Conservation (phyloP, 2,329 filamentous ascomycete genomes). For the Fusarium coicis region DNA sequence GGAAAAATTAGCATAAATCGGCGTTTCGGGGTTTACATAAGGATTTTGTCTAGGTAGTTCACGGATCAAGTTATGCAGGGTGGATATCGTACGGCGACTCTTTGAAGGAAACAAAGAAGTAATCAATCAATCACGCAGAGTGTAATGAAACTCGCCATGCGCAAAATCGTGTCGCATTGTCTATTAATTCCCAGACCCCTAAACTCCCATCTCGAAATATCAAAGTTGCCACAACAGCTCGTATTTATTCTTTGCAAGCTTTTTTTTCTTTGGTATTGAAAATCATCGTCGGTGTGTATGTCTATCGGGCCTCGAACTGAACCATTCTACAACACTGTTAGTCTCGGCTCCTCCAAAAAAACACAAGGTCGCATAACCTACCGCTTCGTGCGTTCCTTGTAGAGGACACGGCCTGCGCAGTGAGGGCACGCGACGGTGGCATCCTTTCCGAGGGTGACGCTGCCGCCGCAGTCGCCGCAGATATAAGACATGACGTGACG, state of each 20-base stretch:
- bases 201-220: constrained; percentile 42
- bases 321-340: constrained; percentile 77
- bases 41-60: constrained; percentile 20
- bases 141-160: constrained; percentile 8
- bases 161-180: constrained; percentile 28
- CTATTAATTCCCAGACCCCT: constrained; percentile 38
- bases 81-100: constrained; percentile 41
- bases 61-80: constrained; percentile 25
- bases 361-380: constrained; percentile 57
- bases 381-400: constrained; percentile 98
- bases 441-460: constrained; percentile 55
- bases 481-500: constrained; percentile 53
- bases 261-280: constrained; percentile 21
- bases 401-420: constrained; percentile 93
- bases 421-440: constrained; percentile 62
- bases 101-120: constrained; percentile 30
- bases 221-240: constrained; percentile 31
- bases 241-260: constrained; percentile 5
- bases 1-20: constrained; percentile 25
- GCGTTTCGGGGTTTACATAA: constrained; percentile 36
- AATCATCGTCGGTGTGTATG: not conserved
- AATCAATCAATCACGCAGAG: constrained; percentile 21
- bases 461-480: constrained; percentile 58
- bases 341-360: too few relatives aligned
- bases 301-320: constrained; percentile 91